Base-by-base conservation (phyloP, 495 filamentous ascomycete genomes). In the Trichoderma erinaceum region DNA sequence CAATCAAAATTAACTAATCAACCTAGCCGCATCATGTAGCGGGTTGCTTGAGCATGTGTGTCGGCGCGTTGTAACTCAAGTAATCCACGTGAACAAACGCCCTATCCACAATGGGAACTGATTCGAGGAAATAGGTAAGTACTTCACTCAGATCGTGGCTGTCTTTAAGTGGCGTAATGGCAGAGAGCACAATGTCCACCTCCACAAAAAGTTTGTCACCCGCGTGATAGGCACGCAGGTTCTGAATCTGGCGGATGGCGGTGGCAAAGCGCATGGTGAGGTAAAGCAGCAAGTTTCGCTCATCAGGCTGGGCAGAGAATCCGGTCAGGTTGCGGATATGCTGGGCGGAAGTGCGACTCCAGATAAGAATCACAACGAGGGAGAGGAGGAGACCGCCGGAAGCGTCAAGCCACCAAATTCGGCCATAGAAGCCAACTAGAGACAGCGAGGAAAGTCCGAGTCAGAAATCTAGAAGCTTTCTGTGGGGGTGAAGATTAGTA, bases 221-320 rank as follows among this genome's bases (percentile, higher is more conserved):
- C 0, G 89, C 85, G 72, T 97, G 92, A 73, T 97, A 97, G 0
- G 92, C 93, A 67, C 94, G 87, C 21, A 97, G 75, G 27, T 92
- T 89, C 73, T 96, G 93, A 48, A 97, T 95, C 71, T 92, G 90
- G 71, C 87, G 88, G 69, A 97, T 93, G 4, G 90, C 89, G 65
- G 90, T 91, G 25, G 93, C 93, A 73, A 97, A 97, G 2, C 93
- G 87, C 92, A 97, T 97, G 1, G 92, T 93, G 68, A 96, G 83
- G 78, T 97, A 97, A 0, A 97, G 82, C 10, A 97, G 79, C 23
- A 97, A 85, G 72, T 94, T 97, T 44, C 92, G 85, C 71, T 97
- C 90, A 66, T 90, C 89, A 0, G 91, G 86, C 0, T 88, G 86
- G 32, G 92, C 92, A 0, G 92, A 90, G 41, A 89, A 90, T 3